Base-by-base conservation (phyloP, 345 rosid genomes). In the Aegle marmelos region DNA sequence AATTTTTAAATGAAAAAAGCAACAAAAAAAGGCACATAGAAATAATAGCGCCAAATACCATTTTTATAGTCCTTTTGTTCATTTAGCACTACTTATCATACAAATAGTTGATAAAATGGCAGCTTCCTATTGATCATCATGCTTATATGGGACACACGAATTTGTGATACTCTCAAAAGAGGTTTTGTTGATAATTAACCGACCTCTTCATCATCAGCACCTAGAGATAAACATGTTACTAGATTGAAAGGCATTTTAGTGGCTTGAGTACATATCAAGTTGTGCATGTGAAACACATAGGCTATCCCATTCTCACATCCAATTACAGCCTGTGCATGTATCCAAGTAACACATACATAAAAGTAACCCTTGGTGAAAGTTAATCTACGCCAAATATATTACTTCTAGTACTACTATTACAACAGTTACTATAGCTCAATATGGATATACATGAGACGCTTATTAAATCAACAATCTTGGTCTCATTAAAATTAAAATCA, bases 401-500 rank as follows among this genome's bases (percentile, higher is more conserved):
- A 3, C 16, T 10, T 0, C 0, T 13, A 45, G 5, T 45, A 45
- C 17, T 45, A 45, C 50, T 45, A 73, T 80, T 85, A 27, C 96
- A 97, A 78, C 50, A 1, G 13, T 45, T 45, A 45, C 75, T 86
- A 77, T 90, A 87, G 78, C 97, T 92, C 96, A 93, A 95, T 83
- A 95, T 87, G 85, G 89, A 84, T 75, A 95, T 69, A 58, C 86
- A 92, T 75, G 93, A 13, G 50, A 5, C 82, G 48, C 94, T n/a
- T n/a, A 89, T 79, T 82, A 95, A 88, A 72, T 96, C 99, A 81
- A 93, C 97, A 60, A 95, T 85, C 98, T 93, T 90, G 88, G 87
- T 92, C 87, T 95, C 97, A 78, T 95, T 96, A 76, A 95, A 95
- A 87, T 90, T 97, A 60, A 92, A 93, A 84, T 95, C 98, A 76